Evolutionary conservation across 139 green algal genomes (phyloP), one percentile per base, ranked within the genome.

Genomic region (Pseudopediastrum boryanum): DNA sequence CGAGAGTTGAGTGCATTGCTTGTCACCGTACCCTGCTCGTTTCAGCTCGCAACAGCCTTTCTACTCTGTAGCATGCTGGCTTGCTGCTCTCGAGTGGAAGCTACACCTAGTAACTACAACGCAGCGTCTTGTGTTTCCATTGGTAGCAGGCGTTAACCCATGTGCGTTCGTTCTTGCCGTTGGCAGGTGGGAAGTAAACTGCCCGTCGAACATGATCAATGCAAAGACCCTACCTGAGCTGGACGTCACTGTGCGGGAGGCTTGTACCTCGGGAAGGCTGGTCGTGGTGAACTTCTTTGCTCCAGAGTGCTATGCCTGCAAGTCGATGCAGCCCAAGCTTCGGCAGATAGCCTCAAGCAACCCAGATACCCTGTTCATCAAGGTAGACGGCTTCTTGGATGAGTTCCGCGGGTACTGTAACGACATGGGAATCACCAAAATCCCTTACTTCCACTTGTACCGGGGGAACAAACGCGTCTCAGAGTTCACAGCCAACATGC

Each of bases 221-320:
- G 74, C 73, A 8, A 23, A 38, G 4, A 72, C 33, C 44, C 33
- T 72, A 35, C n/a, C 43, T 12, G 36, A 81, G 44, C 62, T 81
- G 31, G 29, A 74, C 19, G 50, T 27, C 3, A 33, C 56, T 3
- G 50, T 76, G 16, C 50, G 69, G 38, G 51, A 5, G 25, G 75
- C 59, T 35, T 31, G n/a, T 6, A 58, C 63, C 16, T 31, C 64
- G 16, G 51, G 29, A 19, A 33, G 50, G 31, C 66, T 90, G 29
- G 51, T 86, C 5, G 77, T 93, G 3, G 78, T 85, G 23, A 85
- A 94, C 50, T 94, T 89, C 46, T 91, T 95, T 44, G 71, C 70
- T 9, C 72, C 81, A 6, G 85, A 85, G 5, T 86, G 84, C 78
- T 89, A 86, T 43, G 82, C 51, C 21, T 78, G 77, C 66, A 69